phyloP scores from a whole-genome alignment of 352 stramenopile genomes.

The Phytophthora nicotianae region DNA sequence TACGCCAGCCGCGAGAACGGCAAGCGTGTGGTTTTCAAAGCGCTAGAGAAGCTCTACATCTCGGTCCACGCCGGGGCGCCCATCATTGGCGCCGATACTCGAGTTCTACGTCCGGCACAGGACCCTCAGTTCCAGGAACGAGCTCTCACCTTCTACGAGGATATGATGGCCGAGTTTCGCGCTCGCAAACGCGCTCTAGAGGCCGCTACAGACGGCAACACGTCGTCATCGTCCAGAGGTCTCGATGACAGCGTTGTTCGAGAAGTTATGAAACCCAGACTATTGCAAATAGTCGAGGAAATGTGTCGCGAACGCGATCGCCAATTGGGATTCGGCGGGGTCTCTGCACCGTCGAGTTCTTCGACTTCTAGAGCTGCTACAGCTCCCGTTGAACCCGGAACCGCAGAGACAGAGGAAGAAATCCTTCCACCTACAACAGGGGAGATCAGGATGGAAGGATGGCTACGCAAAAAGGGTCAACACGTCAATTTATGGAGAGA shows the following conservation, averaged over 20 bases:
- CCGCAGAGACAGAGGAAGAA: constrained; percentile 9
- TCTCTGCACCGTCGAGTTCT: not conserved
- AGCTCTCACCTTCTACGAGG: constrained; percentile 61
- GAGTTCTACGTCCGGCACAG: constrained; percentile 35
- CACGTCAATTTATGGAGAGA: constrained; percentile 89
- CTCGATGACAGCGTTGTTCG: constrained; percentile 64
- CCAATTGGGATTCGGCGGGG: constrained; percentile 24
- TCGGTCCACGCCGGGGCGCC: constrained; percentile 57
- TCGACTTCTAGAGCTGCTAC: constrained; percentile 18
- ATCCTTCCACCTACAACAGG: constrained; percentile 36
- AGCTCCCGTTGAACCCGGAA: constrained; percentile 8
- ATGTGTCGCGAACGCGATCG: constrained; percentile 72
- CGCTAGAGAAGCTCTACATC: constrained; percentile 82
- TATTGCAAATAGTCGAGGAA: constrained; percentile 79
- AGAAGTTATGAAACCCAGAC: constrained; percentile 77
- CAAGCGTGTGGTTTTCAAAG: constrained; percentile 77
- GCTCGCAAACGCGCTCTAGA: constrained; percentile 33
- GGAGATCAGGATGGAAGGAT: constrained; percentile 88
- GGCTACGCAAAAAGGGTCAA: constrained; percentile 85
- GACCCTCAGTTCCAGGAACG: constrained; percentile 58
- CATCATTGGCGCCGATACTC: constrained; percentile 21
- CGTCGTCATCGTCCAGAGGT: constrained; percentile 25
- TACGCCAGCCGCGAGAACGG: constrained; percentile 87
- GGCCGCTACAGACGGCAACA: constrained; percentile 16
- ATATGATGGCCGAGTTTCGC: constrained; percentile 58